Evolutionary conservation across 1,139 yeast genomes (phyloP), one percentile per base, ranked within the genome.

Genomic region (Hanseniaspora gamundiae): DNA sequence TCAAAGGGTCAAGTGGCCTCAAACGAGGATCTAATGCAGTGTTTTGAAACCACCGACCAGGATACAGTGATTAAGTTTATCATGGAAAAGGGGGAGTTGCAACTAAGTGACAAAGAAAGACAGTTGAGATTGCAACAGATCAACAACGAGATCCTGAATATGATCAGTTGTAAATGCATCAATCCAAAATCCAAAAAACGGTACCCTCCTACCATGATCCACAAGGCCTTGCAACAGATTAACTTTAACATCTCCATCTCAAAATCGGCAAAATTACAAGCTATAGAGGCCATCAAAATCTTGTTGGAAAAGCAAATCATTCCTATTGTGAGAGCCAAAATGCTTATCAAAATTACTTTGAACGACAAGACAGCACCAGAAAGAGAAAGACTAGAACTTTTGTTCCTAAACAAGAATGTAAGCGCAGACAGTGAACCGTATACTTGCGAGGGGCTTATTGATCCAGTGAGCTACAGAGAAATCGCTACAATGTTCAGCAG

Each of bases 1-100:
- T 85, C 95, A 19, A 91, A 93, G 57, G 98, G 98, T 2, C 88
- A 80, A 52, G 93, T 85, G 2, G 98, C 98, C 3, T 78, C 88
- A 24, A 78, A 83, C 52, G 95, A 86, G 9, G 97, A 91, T 50
- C 67, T 91, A 40, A 68, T 73, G 54, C 71, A 76, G 42, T 71
- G 80, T 1, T 91, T 93, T 60, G 88, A 85, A 1, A 74, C 87
- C 0, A 78, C 85, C 0, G 80, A 87, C 53, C 73, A 75, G 28
- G 86, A 86, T 57, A 71, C 71, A 35, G 82, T 88, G 45, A 79
- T 91, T 35, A 67, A 74, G 43, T 94, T 84, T 54, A 91, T 91
- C 46, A 67, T 91, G 50, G 79, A 75, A 49, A 85, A 84, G 58
- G 98, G 98, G 38, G 98, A 91, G 60, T 79, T 91, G 52, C 98